These are phyloP conservation scores for Chlamydomonas eustigma DNA, from an alignment of 139 green algal species.

Conservation along the genomic window DNA sequence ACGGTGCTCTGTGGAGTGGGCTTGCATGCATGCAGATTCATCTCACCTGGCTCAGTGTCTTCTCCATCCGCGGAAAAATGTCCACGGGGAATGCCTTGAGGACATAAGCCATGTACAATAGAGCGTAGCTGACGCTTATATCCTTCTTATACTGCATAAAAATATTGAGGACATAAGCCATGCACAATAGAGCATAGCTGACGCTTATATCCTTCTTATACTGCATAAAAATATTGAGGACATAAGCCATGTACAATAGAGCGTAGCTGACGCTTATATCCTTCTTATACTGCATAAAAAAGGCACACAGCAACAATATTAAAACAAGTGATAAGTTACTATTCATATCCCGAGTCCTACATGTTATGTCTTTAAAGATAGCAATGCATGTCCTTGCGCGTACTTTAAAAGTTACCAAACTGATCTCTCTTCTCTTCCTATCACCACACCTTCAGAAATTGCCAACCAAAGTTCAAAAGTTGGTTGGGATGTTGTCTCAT, in stretches of 20 bases:
- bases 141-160: constrained; percentile 61
- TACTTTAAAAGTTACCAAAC: no score
- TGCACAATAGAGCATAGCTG: constrained; percentile 82
- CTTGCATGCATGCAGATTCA: no score
- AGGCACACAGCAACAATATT: background rate
- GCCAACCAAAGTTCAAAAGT: constrained; percentile 89
- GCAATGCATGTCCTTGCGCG: no score
- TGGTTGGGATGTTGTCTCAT: constrained; percentile 64
- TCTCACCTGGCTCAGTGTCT: no score
- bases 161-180: constrained; percentile 86
- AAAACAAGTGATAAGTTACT: background rate
- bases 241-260: constrained; percentile 86
- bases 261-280: constrained; percentile 68
- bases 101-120: constrained; percentile 87
- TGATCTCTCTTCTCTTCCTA: no score
- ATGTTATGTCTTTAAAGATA: no score
- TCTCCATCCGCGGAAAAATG: no score
- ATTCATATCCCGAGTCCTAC: no score
- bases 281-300: constrained; percentile 64
- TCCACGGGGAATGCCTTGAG: constrained; percentile 75
- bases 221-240: no score
- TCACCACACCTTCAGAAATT: constrained; percentile 69
- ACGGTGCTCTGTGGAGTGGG: no score
- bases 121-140: constrained; percentile 73
- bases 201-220: constrained; percentile 63